These are phyloP conservation scores for Carex cristatella DNA, from an alignment of 176 grass and related monocot genomes.

Conservation along the genomic window DNA sequence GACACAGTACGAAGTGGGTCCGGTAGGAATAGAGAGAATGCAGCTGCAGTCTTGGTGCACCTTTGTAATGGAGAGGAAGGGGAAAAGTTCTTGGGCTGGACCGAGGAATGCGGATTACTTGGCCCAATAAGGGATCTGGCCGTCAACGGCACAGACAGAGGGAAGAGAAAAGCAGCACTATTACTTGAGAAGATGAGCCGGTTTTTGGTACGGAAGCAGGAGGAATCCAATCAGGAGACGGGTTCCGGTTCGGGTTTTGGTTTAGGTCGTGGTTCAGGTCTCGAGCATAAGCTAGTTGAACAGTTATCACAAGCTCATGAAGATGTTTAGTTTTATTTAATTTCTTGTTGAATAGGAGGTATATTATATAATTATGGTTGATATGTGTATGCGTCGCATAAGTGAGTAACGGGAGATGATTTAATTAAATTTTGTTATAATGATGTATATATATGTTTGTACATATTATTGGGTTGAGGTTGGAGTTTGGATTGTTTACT, in stretches of 20 bases:
- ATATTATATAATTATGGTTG: background rate
- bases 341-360: background rate
- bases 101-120: conserved; percentile 52
- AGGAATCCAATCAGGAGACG: conserved; percentile 32
- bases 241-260: conserved; percentile 13
- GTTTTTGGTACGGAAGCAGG: conserved; percentile 63
- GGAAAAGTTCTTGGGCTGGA: conserved; percentile 34
- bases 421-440: background rate
- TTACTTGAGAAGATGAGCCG: conserved; percentile 75
- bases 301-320: conserved; percentile 23
- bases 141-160: conserved; percentile 61
- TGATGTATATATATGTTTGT: background rate
- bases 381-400: background rate
- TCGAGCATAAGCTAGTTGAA: conserved; percentile 28
- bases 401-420: background rate
- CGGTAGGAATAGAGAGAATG: conserved; percentile 84
- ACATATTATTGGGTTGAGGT: background rate
- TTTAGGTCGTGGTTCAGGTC: conserved; percentile 20
- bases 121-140: conserved; percentile 59
- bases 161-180: conserved; percentile 68
- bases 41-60: conserved; percentile 69
- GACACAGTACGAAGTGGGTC: conserved; percentile 56
- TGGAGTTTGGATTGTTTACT: background rate
- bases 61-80: conserved; percentile 57
- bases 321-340: background rate